Percentiles rank a stretch among this genome's conserved stretches.
phyloP scores from a whole-genome alignment of 2,329 filamentous ascomycete species.

The Colletotrichum sp. region DNA sequence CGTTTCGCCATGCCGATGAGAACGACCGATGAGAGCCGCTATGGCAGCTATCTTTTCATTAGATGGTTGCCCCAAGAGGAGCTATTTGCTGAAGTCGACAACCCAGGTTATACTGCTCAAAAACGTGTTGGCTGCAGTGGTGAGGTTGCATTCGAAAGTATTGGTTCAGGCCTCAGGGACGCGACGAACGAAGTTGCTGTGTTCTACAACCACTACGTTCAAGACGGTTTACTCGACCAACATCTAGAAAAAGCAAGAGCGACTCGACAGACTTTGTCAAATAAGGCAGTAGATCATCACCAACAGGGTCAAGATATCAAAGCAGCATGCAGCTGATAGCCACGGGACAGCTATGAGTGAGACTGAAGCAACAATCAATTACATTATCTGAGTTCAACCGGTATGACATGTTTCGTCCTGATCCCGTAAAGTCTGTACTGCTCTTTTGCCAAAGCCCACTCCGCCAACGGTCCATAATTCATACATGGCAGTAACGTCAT shows the following conservation, averaged over 20 bases:
- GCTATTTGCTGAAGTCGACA: background rate
- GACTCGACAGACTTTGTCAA: accelerated
- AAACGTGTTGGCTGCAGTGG: background rate
- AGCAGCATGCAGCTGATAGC: accelerated
- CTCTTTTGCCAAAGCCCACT: background rate
- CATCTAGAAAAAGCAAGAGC: background rate
- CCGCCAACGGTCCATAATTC: background rate
- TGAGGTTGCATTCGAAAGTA: background rate
- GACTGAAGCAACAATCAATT: background rate
- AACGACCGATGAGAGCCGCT: background rate
- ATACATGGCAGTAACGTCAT: background rate
- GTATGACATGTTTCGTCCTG: background rate
- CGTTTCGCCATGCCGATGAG: background rate
- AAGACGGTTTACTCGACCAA: background rate
- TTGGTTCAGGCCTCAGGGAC: background rate
- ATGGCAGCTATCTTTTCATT: background rate
- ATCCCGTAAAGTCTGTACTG: background rate
- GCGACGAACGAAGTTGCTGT: background rate
- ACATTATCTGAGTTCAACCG: background rate
- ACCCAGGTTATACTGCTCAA: background rate
- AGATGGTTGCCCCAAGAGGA: background rate
- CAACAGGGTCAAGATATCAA: too few relatives aligned
- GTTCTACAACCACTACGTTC: background rate
- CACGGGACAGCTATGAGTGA: too few relatives aligned
- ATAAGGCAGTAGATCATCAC: too few relatives aligned